A percentile compares a stretch with the other conserved stretches of the same genome.
Conservation (phyloP, 306 rosid species). For the Prunus campanulata region DNA sequence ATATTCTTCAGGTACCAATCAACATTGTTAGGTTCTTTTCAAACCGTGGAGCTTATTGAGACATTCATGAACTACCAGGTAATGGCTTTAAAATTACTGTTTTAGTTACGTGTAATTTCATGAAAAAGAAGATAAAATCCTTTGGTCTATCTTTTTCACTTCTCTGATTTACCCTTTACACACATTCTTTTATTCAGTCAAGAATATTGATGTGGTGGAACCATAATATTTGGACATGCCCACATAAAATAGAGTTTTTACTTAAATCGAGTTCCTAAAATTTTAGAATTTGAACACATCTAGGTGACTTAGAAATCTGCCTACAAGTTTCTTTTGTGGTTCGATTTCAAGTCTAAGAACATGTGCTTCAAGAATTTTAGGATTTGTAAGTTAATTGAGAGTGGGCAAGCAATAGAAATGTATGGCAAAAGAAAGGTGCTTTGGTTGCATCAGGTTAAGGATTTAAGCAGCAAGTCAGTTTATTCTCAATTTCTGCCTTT, state of each 20-base stretch:
- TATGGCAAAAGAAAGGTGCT: background rate
- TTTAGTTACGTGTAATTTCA: background rate
- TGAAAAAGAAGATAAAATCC: background rate
- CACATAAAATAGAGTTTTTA: background rate
- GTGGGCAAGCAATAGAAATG: background rate
- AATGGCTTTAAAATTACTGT: constrained; percentile 1
- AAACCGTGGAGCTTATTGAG: constrained; percentile 88
- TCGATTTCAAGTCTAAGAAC: background rate
- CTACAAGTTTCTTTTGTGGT: background rate
- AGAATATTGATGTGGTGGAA: background rate
- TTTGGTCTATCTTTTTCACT: background rate
- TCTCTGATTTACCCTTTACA: background rate
- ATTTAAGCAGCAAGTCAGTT: background rate
- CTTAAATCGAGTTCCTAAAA: background rate
- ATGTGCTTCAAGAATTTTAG: background rate
- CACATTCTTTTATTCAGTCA: background rate
- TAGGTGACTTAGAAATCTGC: background rate
- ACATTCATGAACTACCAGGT: constrained; percentile 99
- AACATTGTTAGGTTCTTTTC: constrained; percentile 87
- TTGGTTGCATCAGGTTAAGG: background rate
- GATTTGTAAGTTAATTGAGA: background rate
- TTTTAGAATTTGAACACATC: background rate
- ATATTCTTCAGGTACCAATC: constrained; percentile 79
- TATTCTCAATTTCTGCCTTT: background rate
- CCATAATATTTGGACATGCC: background rate